phyloP scores from a whole-genome alignment of 768 basidiomycete species.

The Rubroboletus pulcherrimus region DNA sequence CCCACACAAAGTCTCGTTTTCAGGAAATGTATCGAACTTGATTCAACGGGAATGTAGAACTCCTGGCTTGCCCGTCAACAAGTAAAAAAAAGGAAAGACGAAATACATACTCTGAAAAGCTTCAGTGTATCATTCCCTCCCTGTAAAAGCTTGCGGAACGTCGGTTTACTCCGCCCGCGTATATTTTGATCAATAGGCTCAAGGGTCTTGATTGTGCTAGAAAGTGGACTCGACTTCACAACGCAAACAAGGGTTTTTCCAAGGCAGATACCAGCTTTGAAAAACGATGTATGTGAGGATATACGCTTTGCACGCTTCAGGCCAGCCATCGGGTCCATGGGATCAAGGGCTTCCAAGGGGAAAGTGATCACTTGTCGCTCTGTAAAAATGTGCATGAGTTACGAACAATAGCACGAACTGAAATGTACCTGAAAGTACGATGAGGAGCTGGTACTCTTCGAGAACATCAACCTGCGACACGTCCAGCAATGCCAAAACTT shows the following conservation, averaged over 20 bases:
- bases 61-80: conserved; percentile 49
- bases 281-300: conserved; percentile 94
- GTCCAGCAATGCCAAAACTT: conserved; percentile 84
- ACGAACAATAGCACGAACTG: not conserved
- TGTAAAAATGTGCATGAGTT: conserved; percentile 29
- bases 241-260: conserved; percentile 92
- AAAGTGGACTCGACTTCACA: conserved; percentile 91
- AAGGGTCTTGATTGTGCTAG: conserved; percentile 95
- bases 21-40: conserved; percentile 93
- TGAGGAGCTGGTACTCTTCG: conserved; percentile 91
- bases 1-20: conserved; percentile 98
- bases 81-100: not conserved
- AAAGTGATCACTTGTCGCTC: conserved; percentile 96
- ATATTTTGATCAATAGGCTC: conserved; percentile 92
- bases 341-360: conserved; percentile 88
- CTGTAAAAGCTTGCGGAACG: conserved; percentile 92
- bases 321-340: conserved; percentile 84
- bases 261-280: conserved; percentile 93
- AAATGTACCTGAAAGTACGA: conserved; percentile 90
- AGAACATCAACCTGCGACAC: conserved; percentile 95
- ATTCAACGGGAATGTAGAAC: conserved; percentile 98
- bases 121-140: conserved; percentile 93
- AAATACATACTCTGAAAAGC: conserved; percentile 69
- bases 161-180: conserved; percentile 76
- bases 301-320: conserved; percentile 93